Evolutionary conservation across 257 asterid genomes (phyloP), one percentile per base, ranked within the genome.

Genomic region (Rubia yunnanensis): DNA sequence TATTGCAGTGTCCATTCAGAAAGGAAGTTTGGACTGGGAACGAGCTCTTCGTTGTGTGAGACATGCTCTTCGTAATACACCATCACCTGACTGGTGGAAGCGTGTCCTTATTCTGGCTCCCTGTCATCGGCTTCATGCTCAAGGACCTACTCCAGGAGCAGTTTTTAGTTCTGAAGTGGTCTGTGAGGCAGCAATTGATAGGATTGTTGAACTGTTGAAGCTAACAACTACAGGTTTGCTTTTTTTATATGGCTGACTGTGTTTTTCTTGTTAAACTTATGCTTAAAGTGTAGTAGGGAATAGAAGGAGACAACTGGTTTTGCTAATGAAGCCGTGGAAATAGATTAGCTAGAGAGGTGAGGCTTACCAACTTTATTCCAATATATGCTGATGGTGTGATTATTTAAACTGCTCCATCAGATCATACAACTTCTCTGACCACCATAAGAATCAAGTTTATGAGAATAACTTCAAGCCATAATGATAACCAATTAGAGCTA

Each of bases 51-150:
- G 99, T 77, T 89, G 96, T 67, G 76, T 92, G 77, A 87, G 97
- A 76, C 99, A 92, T 81, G 96, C 99, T 71, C 87, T 92, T 69
- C 95, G 99, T 69, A 89, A 85, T 78, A 84, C 94, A 69, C 99
- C 99, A 79, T 92, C 99, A 38, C 97, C 95, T 3, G 99, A 92
- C 76, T 92, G 99, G 99, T 92, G 99, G 99, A 90, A 89, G 64
- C 95, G 99, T 56, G 99, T 92, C 70, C 85, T 92, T 69, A 94
- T 92, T 78, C 74, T 90, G 81, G 97, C 99, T 68, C 99, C 99
- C 15, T 89, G 95, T 81, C 92, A 92, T 63, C 83, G 99, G 78
- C 70, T 22, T 74, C 87, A 79, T 68, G 77, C 85, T 55, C 99
- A 87, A 78, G 88, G 85, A 66, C 90, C 86, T 65, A 79, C 89